Conservation (phyloP, 257 asterid genomes). For the Solanum verrucosum region DNA sequence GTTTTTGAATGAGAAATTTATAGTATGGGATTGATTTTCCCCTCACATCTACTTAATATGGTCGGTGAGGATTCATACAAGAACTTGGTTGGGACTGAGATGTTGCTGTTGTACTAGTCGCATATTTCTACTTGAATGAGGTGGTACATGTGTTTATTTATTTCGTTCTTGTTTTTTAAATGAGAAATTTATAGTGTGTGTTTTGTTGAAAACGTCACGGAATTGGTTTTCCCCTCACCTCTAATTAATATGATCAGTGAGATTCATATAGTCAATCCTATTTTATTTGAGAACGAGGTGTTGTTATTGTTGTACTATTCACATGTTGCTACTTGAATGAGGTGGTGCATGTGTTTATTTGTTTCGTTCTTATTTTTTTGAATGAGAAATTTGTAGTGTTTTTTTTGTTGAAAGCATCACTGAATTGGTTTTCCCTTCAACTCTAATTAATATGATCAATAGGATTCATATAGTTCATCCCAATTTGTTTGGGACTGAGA, state of each 20-base stretch:
- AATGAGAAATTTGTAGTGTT: not conserved
- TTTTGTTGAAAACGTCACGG: conserved; percentile 40
- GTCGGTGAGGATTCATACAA: not conserved
- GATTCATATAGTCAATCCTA: not conserved
- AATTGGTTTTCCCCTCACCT: conserved; percentile 31
- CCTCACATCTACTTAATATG: conserved; percentile 12
- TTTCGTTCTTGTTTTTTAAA: too few species aligned
- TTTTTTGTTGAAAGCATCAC: conserved; percentile 59
- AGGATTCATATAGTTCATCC: not conserved
- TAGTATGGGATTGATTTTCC: conserved; percentile 28
- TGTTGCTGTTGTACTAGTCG: too few species aligned
- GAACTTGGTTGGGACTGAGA: not conserved
- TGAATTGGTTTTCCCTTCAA: conserved; percentile 79
- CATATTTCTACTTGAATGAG: too few species aligned
- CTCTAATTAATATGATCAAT: not conserved
- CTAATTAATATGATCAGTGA: not conserved
- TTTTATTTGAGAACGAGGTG: not conserved
- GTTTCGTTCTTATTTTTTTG: not conserved
- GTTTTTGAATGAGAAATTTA: too few species aligned
- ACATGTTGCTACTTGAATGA: not conserved
- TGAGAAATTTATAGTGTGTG: conserved; percentile 40
- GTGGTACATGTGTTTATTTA: not conserved
- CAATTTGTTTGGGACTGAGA: not conserved
- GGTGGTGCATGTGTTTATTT: not conserved
- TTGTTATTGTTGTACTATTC: too few species aligned